Evolutionary conservation across 139 green algal species (phyloP).

Genomic region (Chlamydomonas incerta): DNA sequence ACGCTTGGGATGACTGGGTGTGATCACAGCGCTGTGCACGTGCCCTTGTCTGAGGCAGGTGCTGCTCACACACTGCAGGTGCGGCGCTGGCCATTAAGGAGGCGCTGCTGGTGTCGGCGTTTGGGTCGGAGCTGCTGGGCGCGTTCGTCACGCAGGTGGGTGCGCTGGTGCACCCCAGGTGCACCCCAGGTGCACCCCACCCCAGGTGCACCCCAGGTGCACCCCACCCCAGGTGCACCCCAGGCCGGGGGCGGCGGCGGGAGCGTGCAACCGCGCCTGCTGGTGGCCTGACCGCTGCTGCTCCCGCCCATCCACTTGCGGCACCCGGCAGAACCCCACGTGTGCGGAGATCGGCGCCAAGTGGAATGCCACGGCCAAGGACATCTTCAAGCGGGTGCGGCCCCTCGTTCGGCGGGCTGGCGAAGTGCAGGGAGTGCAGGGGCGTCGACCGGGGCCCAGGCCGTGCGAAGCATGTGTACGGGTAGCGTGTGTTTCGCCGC

Average conservation of each 20-base stretch:
- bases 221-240: too few relatives aligned
- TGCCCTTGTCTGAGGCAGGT: not conserved
- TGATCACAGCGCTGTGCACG: too few relatives aligned
- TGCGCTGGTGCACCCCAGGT: not conserved
- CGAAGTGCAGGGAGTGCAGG: too few relatives aligned
- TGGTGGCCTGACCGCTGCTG: too few relatives aligned
- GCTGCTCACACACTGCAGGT: not conserved
- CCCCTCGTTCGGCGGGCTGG: not conserved
- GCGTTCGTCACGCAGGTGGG: not conserved
- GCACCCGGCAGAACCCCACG: not conserved
- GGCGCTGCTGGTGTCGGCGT: not conserved
- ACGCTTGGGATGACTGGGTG: too few relatives aligned
- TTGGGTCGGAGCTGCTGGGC: constrained; percentile 6
- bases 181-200: too few relatives aligned
- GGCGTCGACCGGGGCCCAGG: too few relatives aligned
- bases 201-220: too few relatives aligned
- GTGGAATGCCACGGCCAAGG: not conserved
- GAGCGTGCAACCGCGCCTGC: too few relatives aligned
- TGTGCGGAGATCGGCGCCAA: not conserved
- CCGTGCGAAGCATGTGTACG: not conserved
- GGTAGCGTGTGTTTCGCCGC: too few relatives aligned
- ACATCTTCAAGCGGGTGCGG: not conserved
- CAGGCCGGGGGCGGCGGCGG: too few relatives aligned
- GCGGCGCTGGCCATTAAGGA: not conserved
- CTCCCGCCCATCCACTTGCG: too few relatives aligned